Percentiles rank a stretch among this genome's conserved stretches.
Evolutionary conservation across 2,329 filamentous ascomycete genomes (phyloP).

Genomic region (Orbilia brochopaga): DNA sequence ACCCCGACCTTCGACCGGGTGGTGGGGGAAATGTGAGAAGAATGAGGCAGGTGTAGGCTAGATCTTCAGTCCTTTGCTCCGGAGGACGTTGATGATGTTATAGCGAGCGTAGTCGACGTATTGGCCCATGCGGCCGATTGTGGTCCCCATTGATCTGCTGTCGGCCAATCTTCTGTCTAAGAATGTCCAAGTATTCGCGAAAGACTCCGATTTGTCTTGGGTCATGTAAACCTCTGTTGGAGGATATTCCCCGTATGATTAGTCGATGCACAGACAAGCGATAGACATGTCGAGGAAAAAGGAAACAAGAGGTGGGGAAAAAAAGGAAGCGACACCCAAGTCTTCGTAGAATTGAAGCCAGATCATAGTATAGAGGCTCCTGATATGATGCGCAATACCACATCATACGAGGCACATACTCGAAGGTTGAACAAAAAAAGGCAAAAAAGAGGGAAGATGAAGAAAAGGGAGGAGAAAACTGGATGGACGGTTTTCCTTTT

Average conservation of each 20-base stretch:
- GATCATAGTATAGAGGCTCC: not conserved
- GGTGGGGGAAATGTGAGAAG: constrained; percentile 10
- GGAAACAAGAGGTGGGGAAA: not conserved
- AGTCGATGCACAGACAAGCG: constrained; percentile 19
- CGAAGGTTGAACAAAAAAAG: not conserved
- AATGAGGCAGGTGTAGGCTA: constrained; percentile 57
- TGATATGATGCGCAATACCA: not conserved
- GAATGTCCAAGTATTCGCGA: constrained; percentile 78
- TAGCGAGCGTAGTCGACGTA: constrained; percentile 83
- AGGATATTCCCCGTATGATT: not conserved
- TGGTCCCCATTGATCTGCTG: constrained; percentile 67
- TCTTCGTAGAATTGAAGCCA: not conserved
- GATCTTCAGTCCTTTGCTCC: constrained; percentile 85
- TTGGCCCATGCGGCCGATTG: constrained; percentile 70
- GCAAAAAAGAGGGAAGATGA: not conserved
- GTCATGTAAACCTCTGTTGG: constrained; percentile 88
- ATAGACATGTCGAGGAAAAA: constrained; percentile 5
- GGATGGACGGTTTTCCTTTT: constrained; percentile 10
- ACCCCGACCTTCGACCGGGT: constrained; percentile 22
- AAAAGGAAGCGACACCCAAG: not conserved
- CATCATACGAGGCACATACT: not conserved
- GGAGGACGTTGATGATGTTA: constrained; percentile 77
- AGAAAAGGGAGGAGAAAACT: constrained; percentile 4
- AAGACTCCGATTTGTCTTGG: constrained; percentile 76
- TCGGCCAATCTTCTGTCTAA: constrained; percentile 77